A percentile compares a stretch with the other conserved stretches of the same genome.
Conservation (phyloP, 768 basidiomycete genomes). For the Chalciporus sphaerocephalus region DNA sequence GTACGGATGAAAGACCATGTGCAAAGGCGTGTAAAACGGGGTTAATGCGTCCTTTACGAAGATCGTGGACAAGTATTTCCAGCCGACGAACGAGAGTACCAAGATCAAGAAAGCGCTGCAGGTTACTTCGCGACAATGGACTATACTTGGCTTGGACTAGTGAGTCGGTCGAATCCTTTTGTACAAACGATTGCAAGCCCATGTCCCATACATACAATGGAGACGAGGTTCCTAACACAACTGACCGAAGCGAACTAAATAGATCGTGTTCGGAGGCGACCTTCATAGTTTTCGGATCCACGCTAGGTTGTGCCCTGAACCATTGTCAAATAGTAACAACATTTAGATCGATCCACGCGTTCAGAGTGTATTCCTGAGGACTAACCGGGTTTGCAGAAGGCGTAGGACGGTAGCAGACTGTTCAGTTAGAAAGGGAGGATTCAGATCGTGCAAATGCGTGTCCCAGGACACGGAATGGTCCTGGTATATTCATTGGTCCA, state of each 20-base stretch:
- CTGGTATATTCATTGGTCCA: constrained; percentile 27
- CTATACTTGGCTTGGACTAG: constrained; percentile 57
- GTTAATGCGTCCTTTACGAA: constrained; percentile 45
- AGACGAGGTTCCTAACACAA: constrained; percentile 66
- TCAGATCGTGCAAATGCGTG: constrained; percentile 36
- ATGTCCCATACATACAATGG: constrained; percentile 61
- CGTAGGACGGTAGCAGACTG: constrained; percentile 51
- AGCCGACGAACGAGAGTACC: constrained; percentile 66
- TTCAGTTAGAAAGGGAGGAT: constrained; percentile 65
- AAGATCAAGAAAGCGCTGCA: constrained; percentile 60
- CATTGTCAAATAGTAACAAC: constrained; percentile 2
- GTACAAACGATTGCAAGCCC: constrained; percentile 51
- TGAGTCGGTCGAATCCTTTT: constrained; percentile 37
- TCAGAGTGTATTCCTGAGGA: not conserved
- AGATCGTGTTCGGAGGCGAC: constrained; percentile 45
- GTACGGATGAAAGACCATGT: constrained; percentile 55
- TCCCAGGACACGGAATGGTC: constrained; percentile 64
- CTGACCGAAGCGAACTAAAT: constrained; percentile 49
- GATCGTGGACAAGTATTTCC: constrained; percentile 45
- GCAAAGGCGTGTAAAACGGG: constrained; percentile 63
- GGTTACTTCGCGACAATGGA: constrained; percentile 50
- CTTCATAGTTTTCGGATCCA: constrained; percentile 36
- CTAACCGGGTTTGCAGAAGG: constrained; percentile 60
- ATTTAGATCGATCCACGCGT: not conserved
- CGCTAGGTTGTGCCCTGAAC: constrained; percentile 46